Conservation (phyloP, 2,329 filamentous ascomycete genomes). For the Cladosporium halotolerans region DNA sequence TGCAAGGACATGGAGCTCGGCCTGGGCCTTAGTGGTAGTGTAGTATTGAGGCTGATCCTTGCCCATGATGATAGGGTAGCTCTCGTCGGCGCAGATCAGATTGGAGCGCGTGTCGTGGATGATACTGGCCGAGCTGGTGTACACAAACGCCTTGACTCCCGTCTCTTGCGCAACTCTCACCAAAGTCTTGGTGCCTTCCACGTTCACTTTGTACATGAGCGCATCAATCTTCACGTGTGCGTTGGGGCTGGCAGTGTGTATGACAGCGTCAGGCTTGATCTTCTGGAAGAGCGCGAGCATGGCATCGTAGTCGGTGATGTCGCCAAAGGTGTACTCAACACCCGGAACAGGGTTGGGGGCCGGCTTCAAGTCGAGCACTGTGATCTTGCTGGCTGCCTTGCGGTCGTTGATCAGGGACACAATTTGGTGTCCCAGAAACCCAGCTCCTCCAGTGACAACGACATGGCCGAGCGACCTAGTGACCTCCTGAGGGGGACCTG, state of each 20-base stretch:
- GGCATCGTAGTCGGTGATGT: constrained; percentile 42
- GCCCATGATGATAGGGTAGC: constrained; percentile 41
- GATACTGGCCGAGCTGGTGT: constrained; percentile 47
- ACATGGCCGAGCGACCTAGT: constrained; percentile 37
- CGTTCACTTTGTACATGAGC: constrained; percentile 46
- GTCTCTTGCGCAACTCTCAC: constrained; percentile 42
- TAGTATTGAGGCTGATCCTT: constrained; percentile 46
- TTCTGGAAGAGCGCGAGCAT: constrained; percentile 38
- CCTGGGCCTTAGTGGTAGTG: constrained; percentile 45
- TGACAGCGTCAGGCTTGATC: constrained; percentile 41
- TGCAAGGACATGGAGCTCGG: constrained; percentile 43
- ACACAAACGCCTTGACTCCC: constrained; percentile 48
- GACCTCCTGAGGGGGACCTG: constrained; percentile 1
- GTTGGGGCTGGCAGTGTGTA: constrained; percentile 46
- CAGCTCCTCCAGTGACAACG: constrained; percentile 45
- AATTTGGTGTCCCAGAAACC: constrained; percentile 48
- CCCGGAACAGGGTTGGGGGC: constrained; percentile 35
- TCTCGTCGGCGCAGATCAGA: constrained; percentile 45
- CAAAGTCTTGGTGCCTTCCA: constrained; percentile 45
- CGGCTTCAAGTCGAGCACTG: constrained; percentile 43
- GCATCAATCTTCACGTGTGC: constrained; percentile 24
- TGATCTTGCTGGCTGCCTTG: constrained; percentile 38
- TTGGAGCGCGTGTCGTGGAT: constrained; percentile 40
- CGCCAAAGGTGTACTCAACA: constrained; percentile 45
- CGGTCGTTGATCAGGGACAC: constrained; percentile 40